Percentiles rank a stretch among this genome's conserved stretches.
phyloP scores from a whole-genome alignment of 371 early-diverging fungal genomes.

The Mortierella sp. region DNA sequence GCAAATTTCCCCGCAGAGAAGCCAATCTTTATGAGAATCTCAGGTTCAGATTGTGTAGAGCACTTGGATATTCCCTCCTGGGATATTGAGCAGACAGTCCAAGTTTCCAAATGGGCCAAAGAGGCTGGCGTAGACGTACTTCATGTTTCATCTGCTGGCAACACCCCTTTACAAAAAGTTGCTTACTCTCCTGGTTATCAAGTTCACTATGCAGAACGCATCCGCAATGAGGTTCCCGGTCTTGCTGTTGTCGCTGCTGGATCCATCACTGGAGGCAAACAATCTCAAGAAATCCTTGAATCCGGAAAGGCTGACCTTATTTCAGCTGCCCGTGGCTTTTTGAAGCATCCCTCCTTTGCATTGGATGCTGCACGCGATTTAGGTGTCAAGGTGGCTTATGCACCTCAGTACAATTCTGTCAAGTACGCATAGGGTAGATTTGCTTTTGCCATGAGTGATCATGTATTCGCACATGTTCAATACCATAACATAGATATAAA shows the following conservation, averaged over 20 bases:
- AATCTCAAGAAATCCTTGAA: constrained; percentile 77
- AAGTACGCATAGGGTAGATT: constrained; percentile 1
- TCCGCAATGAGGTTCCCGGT: constrained; percentile 67
- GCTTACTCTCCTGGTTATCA: constrained; percentile 73
- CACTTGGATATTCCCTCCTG: constrained; percentile 59
- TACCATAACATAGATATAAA: background rate
- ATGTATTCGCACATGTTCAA: background rate
- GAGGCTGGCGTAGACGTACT: constrained; percentile 79
- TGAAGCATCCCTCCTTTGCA: constrained; percentile 74
- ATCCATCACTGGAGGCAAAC: constrained; percentile 68
- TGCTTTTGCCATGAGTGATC: background rate
- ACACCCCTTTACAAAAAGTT: constrained; percentile 63
- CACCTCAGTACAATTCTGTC: constrained; percentile 65
- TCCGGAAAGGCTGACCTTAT: constrained; percentile 77
- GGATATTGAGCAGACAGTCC: constrained; percentile 73
- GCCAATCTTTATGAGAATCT: constrained; percentile 85
- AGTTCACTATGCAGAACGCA: constrained; percentile 71
- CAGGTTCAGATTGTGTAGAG: constrained; percentile 76
- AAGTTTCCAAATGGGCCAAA: constrained; percentile 65
- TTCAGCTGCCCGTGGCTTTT: constrained; percentile 78
- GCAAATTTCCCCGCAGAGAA: constrained; percentile 78
- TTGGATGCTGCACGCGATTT: constrained; percentile 66
- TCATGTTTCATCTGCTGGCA: constrained; percentile 81
- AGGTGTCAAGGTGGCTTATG: constrained; percentile 70
- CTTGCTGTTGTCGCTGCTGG: constrained; percentile 82